Conservation (phyloP, 1,284 basidiomycete genomes). For the Kalmanozyma brasiliensis region DNA sequence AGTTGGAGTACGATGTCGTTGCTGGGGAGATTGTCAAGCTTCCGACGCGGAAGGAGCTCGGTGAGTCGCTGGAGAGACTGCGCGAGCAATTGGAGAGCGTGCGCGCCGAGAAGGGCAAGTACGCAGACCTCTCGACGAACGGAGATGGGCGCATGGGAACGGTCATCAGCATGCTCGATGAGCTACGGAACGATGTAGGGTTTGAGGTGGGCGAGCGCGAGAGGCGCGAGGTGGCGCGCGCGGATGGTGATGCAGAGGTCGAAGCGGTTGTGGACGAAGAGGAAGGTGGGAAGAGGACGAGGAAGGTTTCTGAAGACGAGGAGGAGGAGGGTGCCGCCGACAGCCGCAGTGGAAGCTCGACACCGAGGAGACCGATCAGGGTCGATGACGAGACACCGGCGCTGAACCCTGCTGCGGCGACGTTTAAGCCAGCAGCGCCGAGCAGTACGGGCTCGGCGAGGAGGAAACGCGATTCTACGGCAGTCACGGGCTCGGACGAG, state of each 20-base stretch:
- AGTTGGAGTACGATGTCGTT: slow-evolving; percentile 58
- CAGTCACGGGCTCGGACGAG: slow-evolving; percentile 33
- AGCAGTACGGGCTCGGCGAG: slow-evolving; percentile 1
- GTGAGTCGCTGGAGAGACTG: slow-evolving; percentile 28
- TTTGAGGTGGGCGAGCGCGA: slow-evolving; percentile 55
- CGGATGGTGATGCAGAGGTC: slow-evolving; percentile 43
- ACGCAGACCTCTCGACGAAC: slow-evolving; percentile 21
- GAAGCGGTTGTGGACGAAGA: slow-evolving; percentile 16
- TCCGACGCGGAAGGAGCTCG: slow-evolving; percentile 45
- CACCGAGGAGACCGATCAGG: slow-evolving; percentile 2
- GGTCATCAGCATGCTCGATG: slow-evolving; percentile 14
- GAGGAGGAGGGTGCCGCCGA: slow-evolving; percentile 16
- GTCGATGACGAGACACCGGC: not conserved
- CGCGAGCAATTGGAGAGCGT: slow-evolving; percentile 24
- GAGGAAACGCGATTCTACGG: slow-evolving; percentile 34
- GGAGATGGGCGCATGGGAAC: slow-evolving; percentile 20
- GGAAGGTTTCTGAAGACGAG: slow-evolving; percentile 17
- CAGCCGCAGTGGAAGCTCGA: slow-evolving; percentile 7
- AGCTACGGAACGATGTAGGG: slow-evolving; percentile 43
- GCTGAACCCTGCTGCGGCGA: slow-evolving; percentile 26
- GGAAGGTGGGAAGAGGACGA: not conserved
- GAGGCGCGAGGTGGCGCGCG: slow-evolving; percentile 46
- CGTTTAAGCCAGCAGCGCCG: slow-evolving; percentile 18
- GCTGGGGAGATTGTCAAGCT: slow-evolving; percentile 50
- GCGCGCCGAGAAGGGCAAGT: slow-evolving; percentile 37